Evolutionary conservation across 768 basidiomycete species (phyloP), one percentile per base, ranked within the genome.

Genomic region (Mycena albidolilacea): DNA sequence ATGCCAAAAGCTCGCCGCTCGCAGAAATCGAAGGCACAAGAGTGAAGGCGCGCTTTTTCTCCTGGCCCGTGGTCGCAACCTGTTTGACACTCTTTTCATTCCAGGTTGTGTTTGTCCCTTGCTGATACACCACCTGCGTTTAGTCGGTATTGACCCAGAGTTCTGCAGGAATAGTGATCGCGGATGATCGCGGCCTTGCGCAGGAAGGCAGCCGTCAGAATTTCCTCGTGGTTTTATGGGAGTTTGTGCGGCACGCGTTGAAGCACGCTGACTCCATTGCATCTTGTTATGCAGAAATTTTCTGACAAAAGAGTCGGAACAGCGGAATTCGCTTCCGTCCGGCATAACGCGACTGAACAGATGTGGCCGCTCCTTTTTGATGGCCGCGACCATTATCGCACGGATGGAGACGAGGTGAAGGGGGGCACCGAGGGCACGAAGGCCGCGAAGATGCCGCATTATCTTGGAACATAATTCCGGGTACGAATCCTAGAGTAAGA

Each of bases 41-140:
- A 0, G 85, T 87, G 62, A 86, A 83, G 17, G 86, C 86, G 0
- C 80, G 76, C 73, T 87, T 87, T 67, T 87, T 85, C 1, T 85
- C 85, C 11, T 65, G 38, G 1, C 86, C 85, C 8, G 81, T 58
- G 2, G 78, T 67, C 0, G 76, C 55, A 7, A 87, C 83, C 67
- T 87, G 86, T 67, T 82, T 81, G 0, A 77, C 70, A 0, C 84
- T 82, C 0, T 37, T 73, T 30, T 75, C 43, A 2, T 73, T 78
- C 66, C 78, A 87, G 11, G 85, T 85, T 44, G 78, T 64, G 10
- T 75, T 71, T 7, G 73, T 63, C 10, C 77, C 80, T 21, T 75
- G 80, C 7, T 75, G 69, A 58, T 78, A 80, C 0, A 80, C 39
- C 9, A 80, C 52, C 44, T 85, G 81, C 1, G 82, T 84, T 60